phyloP scores from a whole-genome alignment of 2,329 filamentous ascomycete genomes.

The Scolecobasidium constrictum region DNA sequence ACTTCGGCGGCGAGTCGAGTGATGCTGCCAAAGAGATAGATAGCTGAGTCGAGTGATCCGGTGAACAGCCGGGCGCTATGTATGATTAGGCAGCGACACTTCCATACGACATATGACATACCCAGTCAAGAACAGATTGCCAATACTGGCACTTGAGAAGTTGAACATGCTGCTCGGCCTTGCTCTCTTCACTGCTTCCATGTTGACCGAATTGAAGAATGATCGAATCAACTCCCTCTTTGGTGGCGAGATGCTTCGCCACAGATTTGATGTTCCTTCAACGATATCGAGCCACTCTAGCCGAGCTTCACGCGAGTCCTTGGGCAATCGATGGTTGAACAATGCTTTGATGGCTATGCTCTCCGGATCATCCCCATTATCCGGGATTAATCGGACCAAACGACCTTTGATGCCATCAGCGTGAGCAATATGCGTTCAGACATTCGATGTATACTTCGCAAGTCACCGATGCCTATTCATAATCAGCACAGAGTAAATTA shows the following conservation, averaged over 20 bases:
- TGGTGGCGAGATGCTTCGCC: conserved; percentile 43
- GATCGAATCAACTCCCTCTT: conserved; percentile 42
- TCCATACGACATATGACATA: conserved; percentile 12
- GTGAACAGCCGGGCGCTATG: conserved; percentile 75
- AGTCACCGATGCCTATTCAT: conserved; percentile 52
- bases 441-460: conserved; percentile 51
- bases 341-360: conserved; percentile 66
- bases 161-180: conserved; percentile 37
- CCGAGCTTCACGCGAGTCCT: conserved; percentile 49
- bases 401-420: no score
- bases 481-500: no score
- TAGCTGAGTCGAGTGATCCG: conserved; percentile 83
- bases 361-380: conserved; percentile 46
- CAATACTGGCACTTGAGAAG: conserved; percentile 39
- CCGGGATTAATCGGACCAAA: conserved; percentile 80
- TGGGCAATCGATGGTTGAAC: conserved; percentile 77
- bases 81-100: conserved; percentile 11
- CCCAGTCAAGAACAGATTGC: conserved; percentile 41
- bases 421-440: no score
- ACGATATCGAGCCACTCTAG: conserved; percentile 82
- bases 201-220: conserved; percentile 38
- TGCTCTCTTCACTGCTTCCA: conserved; percentile 37
- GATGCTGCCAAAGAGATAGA: conserved; percentile 79
- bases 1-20: conserved; percentile 71
- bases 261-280: conserved; percentile 68